Base-by-base conservation (phyloP, 768 basidiomycete genomes). In the Pulveroboletus frians region DNA sequence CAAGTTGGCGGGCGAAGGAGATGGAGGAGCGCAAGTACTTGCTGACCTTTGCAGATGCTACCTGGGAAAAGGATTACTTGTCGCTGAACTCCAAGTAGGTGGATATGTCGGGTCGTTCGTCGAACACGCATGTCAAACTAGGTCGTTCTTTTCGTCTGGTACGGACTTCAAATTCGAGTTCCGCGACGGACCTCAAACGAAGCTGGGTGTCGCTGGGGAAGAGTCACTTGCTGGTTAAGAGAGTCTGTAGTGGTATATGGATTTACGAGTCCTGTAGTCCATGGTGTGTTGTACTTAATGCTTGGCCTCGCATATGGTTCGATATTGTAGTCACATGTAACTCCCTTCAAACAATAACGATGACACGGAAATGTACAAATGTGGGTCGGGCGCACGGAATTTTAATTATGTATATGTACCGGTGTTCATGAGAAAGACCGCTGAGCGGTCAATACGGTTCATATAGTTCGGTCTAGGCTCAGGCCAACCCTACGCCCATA, bases 1-100 rank as follows among this genome's bases (percentile, higher is more conserved):
- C 87, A 84, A 85, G 66, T 85, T 36, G 6, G 13, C 40, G 51
- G 20, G 71, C 73, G 0, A 72, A 81, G 32, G 63, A 60, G 15
- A 46, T 60, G 3, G 64, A 59, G 10, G 68, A 64, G 4, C 53
- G 64, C 18, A 56, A 44, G 15, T 65, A 69, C 47, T 41, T 66
- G 29, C 42, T 68, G 43, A 58, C 58, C 4, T 69, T 69, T 17
- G 38, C 52, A 0, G 66, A 61, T 41, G n/a, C n/a, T 67, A 64
- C 34, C 36, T 64, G 9, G 66, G 66, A 0, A 67, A 59, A 34
- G 53, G 51, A 3, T 67, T 69, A 15, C 63, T 64, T 1, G 6
- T 69, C 3, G 47, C 61, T 1, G 63, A 64, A 36, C 30, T 66
- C 41, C 63, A 66, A 57, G 66, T 62, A 35, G 6, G 18, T 13